Evolutionary conservation across 257 asterid species (phyloP).

Genomic region (Plantago elongata): DNA sequence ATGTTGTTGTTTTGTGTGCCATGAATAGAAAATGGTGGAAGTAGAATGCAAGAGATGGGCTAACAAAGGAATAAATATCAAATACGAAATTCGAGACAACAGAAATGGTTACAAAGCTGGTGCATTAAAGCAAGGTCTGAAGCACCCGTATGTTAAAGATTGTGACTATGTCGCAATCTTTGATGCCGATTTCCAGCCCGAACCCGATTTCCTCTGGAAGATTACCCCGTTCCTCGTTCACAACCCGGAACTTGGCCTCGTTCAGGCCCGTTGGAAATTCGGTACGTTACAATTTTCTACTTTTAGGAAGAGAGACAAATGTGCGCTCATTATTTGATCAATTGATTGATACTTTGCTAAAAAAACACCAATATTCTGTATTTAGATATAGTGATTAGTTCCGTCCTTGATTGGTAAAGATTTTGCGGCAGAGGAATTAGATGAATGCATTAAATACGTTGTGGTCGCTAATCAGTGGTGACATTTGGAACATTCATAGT

Average conservation of each 20-base stretch:
- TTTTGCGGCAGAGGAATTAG: background rate
- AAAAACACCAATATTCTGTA: too few relatives aligned
- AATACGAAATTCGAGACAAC: constrained; percentile 83
- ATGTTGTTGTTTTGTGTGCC: background rate
- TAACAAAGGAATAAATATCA: constrained; percentile 82
- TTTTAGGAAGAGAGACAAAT: background rate
- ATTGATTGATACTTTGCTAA: background rate
- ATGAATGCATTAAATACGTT: background rate
- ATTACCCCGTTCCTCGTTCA: constrained; percentile 72
- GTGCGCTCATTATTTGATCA: background rate
- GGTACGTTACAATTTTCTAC: constrained; percentile 33
- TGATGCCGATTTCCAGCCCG: constrained; percentile 95
- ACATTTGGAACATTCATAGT: background rate
- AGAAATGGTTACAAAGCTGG: constrained; percentile 96
- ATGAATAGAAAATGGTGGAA: constrained; percentile 62
- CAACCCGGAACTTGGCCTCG: constrained; percentile 79
- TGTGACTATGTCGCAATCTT: constrained; percentile 86
- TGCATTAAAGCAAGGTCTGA: constrained; percentile 78
- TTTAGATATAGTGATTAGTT: background rate
- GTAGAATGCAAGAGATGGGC: constrained; percentile 95
- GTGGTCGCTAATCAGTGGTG: background rate
- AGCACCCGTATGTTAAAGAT: constrained; percentile 60
- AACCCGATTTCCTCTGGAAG: constrained; percentile 83
- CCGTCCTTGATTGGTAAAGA: too few relatives aligned
- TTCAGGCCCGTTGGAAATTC: constrained; percentile 92